Evolutionary conservation across 1,284 basidiomycete genomes (phyloP), one percentile per base, ranked within the genome.

Genomic region (Vanrija humicola): DNA sequence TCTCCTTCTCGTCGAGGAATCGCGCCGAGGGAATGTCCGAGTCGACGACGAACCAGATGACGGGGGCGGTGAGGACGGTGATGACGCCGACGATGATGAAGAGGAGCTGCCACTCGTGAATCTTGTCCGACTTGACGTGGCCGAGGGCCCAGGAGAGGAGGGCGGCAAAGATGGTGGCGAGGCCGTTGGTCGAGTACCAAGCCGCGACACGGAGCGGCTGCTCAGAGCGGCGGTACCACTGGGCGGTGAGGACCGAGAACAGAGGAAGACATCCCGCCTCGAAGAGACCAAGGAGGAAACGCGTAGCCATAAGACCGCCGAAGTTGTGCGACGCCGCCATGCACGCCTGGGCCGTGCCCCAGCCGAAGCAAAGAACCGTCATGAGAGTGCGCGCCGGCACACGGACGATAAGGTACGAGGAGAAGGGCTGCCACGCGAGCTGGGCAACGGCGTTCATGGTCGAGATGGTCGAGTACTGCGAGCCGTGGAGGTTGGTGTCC

Each of bases 231-330:
- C 75, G 60, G 59, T 75, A 77, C 74, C 74, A 77, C 39, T 72
- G 69, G 18, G 67, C 58, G 9, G 74, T 76, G 39, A 77, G 60
- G 43, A 77, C 61, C 23, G 71, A 65, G 64, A 77, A 76, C 8
- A 77, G 62, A 1, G 76, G 76, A 3, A 77, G 59, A 49, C 73
- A 75, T 6, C 71, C 72, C 1, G 76, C 73, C 52, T 77, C 76
- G 51, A 76, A 77, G 1, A 77, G 68, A 55, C 75, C 76, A 12
- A 77, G 64, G 19, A 77, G 53, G 65, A 75, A 73, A 25, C 75
- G 68, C 16, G 64, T 71, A 10, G 67, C 74, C 26, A 70, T 55
- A 8, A 75, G 60, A 3, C 63, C 52, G 5, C 55, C 55, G 49
- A 65, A 73, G 46, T 52, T 65, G 26, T 48, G 56, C 9, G 67